Base-by-base conservation (phyloP, 305 asterid species). In the Ajuga reptans region DNA sequence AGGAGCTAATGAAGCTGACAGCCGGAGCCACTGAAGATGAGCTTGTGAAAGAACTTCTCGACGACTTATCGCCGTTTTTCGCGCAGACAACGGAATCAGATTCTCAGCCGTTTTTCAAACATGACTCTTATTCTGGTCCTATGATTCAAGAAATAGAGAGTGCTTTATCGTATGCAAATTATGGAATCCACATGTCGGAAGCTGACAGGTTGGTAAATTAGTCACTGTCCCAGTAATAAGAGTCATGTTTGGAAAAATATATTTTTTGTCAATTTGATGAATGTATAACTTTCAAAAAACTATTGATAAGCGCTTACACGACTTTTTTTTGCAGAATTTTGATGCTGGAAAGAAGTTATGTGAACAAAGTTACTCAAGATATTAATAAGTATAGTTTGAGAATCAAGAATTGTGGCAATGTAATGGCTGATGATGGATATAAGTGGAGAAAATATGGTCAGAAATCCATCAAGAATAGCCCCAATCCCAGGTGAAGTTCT, bases 361-460 rank as follows among this genome's bases (percentile, higher is more conserved):
- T 50, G 59, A 76, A 45, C 63, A 82, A 77, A 64, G 76, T 34
- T 34, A 62, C 37, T 67, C 33, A 47, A 70, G 78, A 81, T 11
- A 41, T 54, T 42, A 63, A 63, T 50, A 88, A 83, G 78, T 92
- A 83, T 52, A 90, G 78, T 54, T 54, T 92, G 81, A 88, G 89
- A 72, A 83, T 90, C 66, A 90, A 87, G 87, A 84, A 81, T 34
- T 77, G 87, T 68, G 94, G 85, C 63, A 84, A 55, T 79, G 89
- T 53, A 42, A 79, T 87, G 86, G 87, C 93, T 34, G 97, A 90
- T 78, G 98, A 92, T 74, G 97, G 98, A 34, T 89, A 89, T 49
- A 92, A 89, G 66, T 92, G 96, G 98, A 83, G 98, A 74, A 92
- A 92, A 77, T 92, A 92, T 77, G 98, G 98, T 50, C 98, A 92